Percentiles rank a stretch among this genome's conserved stretches.
These are phyloP conservation scores for Laetiporus sulphureus DNA, from an alignment of 1,284 basidiomycete species.

Conservation along the genomic window DNA sequence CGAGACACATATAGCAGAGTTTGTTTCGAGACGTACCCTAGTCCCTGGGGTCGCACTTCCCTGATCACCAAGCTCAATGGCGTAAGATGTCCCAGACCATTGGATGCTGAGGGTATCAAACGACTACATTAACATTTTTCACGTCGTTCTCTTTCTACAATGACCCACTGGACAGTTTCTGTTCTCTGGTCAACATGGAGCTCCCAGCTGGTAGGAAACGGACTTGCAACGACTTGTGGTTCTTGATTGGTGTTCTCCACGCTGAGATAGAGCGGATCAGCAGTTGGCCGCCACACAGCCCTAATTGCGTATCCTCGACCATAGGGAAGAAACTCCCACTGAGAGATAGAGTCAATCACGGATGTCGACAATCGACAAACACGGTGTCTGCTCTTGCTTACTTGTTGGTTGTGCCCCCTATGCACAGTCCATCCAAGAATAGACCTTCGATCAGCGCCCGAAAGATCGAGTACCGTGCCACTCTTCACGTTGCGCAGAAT, in stretches of 20 bases:
- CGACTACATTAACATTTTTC: too few species aligned
- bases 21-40: too few species aligned
- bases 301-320: slow-evolving; percentile 36
- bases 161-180: slow-evolving; percentile 16
- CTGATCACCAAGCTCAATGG: slow-evolving; percentile 19
- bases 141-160: too few species aligned
- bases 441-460: not conserved
- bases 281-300: slow-evolving; percentile 23
- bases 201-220: slow-evolving; percentile 26
- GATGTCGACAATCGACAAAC: too few species aligned
- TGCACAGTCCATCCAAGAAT: not conserved
- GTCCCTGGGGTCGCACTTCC: slow-evolving; percentile 17
- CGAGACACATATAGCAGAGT: too few species aligned
- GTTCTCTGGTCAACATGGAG: slow-evolving; percentile 15
- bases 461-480: not conserved
- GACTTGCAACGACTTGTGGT: slow-evolving; percentile 21
- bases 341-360: too few species aligned
- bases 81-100: slow-evolving; percentile 20
- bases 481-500: not conserved
- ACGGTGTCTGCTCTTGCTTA: too few species aligned
- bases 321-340: slow-evolving; percentile 44
- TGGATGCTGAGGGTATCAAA: slow-evolving; percentile 16
- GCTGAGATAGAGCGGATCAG: slow-evolving; percentile 32
- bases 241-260: slow-evolving; percentile 31
- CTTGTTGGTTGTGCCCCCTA: not conserved